phyloP scores from a whole-genome alignment of 345 rosid species.

The sweet orange (Citrus sinensis) region DNA sequence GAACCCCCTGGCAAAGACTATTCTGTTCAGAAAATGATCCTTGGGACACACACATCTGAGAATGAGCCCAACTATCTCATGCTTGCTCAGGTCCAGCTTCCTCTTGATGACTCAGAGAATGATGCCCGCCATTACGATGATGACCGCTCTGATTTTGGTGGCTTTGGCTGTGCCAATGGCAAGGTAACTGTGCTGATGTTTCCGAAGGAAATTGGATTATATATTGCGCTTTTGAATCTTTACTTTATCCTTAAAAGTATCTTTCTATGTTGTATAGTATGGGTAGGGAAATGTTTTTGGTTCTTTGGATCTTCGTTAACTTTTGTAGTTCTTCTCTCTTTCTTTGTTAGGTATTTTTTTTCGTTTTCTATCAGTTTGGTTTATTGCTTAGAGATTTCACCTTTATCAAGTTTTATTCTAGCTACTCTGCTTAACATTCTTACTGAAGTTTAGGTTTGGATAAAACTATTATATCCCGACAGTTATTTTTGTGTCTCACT shows the following conservation, averaged over 20 bases:
- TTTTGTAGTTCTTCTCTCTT: not conserved
- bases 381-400: not conserved
- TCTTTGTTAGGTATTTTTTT: no score
- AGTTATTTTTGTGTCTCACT: not conserved
- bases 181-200: slow-evolving; percentile 42
- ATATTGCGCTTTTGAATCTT: not conserved
- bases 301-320: not conserved
- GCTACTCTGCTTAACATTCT: not conserved
- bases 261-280: not conserved
- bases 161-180: slow-evolving; percentile 83
- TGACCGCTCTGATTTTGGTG: slow-evolving; percentile 75
- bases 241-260: not conserved
- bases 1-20: slow-evolving; percentile 95
- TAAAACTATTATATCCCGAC: not conserved
- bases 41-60: slow-evolving; percentile 98
- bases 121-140: slow-evolving; percentile 95
- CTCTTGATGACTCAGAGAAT: slow-evolving; percentile 83
- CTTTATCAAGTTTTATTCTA: slow-evolving; percentile 20
- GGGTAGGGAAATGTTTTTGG: not conserved
- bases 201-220: not conserved
- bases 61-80: slow-evolving; percentile 94
- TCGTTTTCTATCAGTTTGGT: not conserved
- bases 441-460: not conserved
- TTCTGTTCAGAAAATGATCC: slow-evolving; percentile 95
- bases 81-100: slow-evolving; percentile 97